A percentile compares a stretch with the other conserved stretches of the same genome.
Evolutionary conservation across 1,139 yeast genomes (phyloP).

Genomic region (Meyerozyma athensensis): DNA sequence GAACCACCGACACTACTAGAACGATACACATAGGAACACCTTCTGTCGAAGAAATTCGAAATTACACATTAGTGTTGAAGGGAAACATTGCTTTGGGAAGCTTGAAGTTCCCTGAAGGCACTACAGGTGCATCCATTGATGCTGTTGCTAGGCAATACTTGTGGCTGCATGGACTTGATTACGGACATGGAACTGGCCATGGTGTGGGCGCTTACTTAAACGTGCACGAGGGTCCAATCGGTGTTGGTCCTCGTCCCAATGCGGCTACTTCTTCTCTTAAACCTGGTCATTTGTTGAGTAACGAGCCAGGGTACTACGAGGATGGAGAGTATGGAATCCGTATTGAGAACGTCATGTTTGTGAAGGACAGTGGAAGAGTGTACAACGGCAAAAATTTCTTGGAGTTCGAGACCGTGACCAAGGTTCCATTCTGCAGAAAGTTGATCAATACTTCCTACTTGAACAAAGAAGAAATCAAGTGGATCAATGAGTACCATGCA

Average conservation of each 20-base stretch:
- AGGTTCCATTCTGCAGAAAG: constrained; percentile 80
- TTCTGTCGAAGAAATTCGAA: constrained; percentile 56
- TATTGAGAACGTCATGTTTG: constrained; percentile 78
- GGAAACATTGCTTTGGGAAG: constrained; percentile 82
- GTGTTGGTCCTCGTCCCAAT: constrained; percentile 67
- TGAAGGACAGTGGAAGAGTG: constrained; percentile 43
- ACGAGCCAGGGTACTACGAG: constrained; percentile 95
- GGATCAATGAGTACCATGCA: constrained; percentile 68
- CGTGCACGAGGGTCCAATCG: constrained; percentile 96
- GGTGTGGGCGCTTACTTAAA: constrained; percentile 93
- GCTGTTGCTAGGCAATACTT: constrained; percentile 83
- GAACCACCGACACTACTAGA: constrained; percentile 95
- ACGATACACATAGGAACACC: constrained; percentile 81
- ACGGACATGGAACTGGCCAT: constrained; percentile 96
- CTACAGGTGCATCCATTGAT: constrained; percentile 81
- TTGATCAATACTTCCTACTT: constrained; percentile 59
- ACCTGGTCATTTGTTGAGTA: constrained; percentile 78
- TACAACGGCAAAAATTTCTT: constrained; percentile 54
- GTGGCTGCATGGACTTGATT: constrained; percentile 86
- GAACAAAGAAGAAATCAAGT: constrained; percentile 54
- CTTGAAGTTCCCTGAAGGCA: constrained; percentile 79
- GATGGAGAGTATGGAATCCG: constrained; percentile 93
- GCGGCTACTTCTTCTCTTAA: constrained; percentile 45
- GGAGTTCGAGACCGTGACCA: constrained; percentile 80
- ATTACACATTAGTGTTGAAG: constrained; percentile 86